Percentiles rank a stretch among this genome's conserved stretches.
Conservation (phyloP, 1,284 basidiomycete species). For the Puccinia novopanici region DNA sequence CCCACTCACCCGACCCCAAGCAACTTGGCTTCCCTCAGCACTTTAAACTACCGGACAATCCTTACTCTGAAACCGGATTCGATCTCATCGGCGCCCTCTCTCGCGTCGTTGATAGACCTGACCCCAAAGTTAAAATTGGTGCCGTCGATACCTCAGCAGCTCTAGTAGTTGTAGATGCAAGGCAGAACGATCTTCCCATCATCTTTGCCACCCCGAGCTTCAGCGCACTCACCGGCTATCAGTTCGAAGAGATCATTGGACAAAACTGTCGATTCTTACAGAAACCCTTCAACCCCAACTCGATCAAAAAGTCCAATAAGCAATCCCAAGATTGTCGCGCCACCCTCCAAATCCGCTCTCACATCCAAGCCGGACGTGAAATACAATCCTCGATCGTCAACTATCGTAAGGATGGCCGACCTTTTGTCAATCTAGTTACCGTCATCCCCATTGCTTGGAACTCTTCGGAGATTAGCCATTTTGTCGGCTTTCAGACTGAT, state of each 20-base stretch:
- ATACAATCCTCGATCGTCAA: conserved; percentile 85
- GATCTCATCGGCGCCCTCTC: conserved; percentile 81
- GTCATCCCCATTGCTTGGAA: conserved; percentile 52
- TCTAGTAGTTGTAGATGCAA: conserved; percentile 82
- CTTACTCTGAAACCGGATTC: conserved; percentile 85
- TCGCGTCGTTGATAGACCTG: conserved; percentile 72
- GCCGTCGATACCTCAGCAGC: conserved; percentile 88
- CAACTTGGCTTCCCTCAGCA: conserved; percentile 51
- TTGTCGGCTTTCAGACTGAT: conserved; percentile 40
- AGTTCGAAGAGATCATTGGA: conserved; percentile 62
- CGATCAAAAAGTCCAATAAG: conserved; percentile 67
- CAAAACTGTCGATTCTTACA: conserved; percentile 55
- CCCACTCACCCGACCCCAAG: background rate
- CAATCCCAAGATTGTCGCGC: conserved; percentile 71
- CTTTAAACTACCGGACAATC: conserved; percentile 53
- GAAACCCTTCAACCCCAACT: conserved; percentile 12
- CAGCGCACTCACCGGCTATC: conserved; percentile 78
- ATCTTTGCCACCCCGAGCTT: conserved; percentile 84
- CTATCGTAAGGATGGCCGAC: conserved; percentile 78
- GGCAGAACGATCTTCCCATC: conserved; percentile 77
- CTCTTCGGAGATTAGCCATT: conserved; percentile 12
- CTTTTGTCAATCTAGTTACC: conserved; percentile 67
- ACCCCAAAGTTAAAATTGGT: conserved; percentile 76
- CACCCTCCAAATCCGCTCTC: conserved; percentile 70
- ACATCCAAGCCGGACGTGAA: conserved; percentile 73